Conservation (phyloP, 495 filamentous ascomycete species). For the Talaromyces thailandensis region DNA sequence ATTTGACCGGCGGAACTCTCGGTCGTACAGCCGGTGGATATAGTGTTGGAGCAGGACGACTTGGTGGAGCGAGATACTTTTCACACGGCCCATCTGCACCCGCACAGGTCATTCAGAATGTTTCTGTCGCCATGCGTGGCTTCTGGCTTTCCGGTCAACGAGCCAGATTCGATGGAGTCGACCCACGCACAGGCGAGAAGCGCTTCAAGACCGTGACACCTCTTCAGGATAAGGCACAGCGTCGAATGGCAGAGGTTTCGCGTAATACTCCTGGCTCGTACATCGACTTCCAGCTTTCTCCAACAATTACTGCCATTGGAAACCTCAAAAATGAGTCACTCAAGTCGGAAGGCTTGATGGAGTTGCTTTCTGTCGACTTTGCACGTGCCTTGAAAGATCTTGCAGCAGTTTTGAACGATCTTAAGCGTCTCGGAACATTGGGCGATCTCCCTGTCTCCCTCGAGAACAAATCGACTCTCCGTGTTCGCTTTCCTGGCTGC, state of each 20-base stretch:
- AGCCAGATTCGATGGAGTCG: constrained; percentile 69
- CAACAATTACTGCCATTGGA: constrained; percentile 77
- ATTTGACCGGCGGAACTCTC: constrained; percentile 81
- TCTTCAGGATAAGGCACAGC: constrained; percentile 59
- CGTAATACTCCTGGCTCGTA: constrained; percentile 60
- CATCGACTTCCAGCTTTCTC: constrained; percentile 77
- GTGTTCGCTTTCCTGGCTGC: constrained; percentile 85
- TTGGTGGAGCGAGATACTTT: constrained; percentile 75
- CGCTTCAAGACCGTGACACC: constrained; percentile 60
- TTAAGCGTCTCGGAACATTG: constrained; percentile 62
- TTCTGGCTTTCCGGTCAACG: constrained; percentile 86
- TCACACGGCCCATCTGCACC: constrained; percentile 77
- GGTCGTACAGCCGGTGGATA: constrained; percentile 84
- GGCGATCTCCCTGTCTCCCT: constrained; percentile 79
- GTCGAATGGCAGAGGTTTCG: constrained; percentile 46
- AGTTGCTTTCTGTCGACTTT: constrained; percentile 81
- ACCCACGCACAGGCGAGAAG: constrained; percentile 60
- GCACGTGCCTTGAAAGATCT: constrained; percentile 78
- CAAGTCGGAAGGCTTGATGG: constrained; percentile 71
- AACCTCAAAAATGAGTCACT: constrained; percentile 41
- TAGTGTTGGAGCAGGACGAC: constrained; percentile 56
- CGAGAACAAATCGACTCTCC: constrained; percentile 51
- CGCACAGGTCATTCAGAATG: constrained; percentile 89
- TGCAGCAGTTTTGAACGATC: constrained; percentile 66
- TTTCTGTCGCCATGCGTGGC: constrained; percentile 79